Evolutionary conservation across 352 stramenopile species (phyloP).

Genomic region (Phytophthora brassicae): DNA sequence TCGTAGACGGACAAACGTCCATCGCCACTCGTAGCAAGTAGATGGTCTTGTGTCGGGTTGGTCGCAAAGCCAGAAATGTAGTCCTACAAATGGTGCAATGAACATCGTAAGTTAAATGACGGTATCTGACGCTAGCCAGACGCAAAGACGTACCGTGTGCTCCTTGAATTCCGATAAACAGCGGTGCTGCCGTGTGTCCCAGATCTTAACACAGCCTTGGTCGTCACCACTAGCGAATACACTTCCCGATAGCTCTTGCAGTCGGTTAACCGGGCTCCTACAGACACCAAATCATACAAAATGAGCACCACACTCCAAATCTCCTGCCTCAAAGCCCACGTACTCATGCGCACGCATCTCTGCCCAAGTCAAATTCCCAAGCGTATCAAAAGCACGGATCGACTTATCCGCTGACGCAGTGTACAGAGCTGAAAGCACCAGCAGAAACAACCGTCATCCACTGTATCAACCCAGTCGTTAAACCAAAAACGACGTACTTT

Average conservation of each 20-base stretch:
- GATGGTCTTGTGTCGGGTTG: constrained; percentile 76
- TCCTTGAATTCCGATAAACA: constrained; percentile 91
- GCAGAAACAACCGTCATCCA: constrained; percentile 12
- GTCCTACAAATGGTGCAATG: constrained; percentile 49
- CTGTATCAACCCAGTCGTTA: not conserved
- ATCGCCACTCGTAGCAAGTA: constrained; percentile 92
- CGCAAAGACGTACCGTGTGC: constrained; percentile 64
- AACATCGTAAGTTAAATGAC: not conserved
- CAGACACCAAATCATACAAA: not conserved
- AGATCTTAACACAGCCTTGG: constrained; percentile 86
- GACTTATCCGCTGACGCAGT: constrained; percentile 78
- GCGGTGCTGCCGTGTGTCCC: constrained; percentile 83
- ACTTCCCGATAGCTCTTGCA: constrained; percentile 71
- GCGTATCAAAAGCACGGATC: constrained; percentile 80
- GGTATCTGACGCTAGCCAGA: too few relatives aligned
- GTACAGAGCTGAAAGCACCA: constrained; percentile 58
- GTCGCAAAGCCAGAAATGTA: constrained; percentile 93
- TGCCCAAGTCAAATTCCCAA: constrained; percentile 76
- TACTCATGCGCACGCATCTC: constrained; percentile 84
- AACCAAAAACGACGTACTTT: constrained; percentile 45
- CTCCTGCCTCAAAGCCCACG: not conserved
- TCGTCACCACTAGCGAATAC: constrained; percentile 82
- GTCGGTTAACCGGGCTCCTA: constrained; percentile 68
- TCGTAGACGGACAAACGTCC: constrained; percentile 92
- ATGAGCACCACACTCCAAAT: not conserved